Conservation (phyloP, 2,329 filamentous ascomycete genomes). For the Chaetomiaceae sp. region DNA sequence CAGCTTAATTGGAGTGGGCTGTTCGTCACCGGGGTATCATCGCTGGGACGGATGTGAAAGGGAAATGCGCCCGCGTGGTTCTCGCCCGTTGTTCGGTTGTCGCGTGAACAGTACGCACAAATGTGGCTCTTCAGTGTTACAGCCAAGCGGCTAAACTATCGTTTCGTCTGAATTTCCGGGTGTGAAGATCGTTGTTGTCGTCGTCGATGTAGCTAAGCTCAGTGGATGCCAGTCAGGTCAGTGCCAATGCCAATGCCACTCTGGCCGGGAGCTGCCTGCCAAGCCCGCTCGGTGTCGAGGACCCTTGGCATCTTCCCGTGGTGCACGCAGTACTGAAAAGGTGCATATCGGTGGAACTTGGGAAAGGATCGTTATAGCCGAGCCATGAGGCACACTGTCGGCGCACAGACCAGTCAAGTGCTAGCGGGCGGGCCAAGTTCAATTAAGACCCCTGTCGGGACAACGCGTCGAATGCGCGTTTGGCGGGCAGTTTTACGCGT, state of each 20-base stretch:
- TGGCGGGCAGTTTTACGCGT: constrained; percentile 18
- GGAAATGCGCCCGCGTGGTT: background rate
- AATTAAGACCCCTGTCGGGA: constrained; percentile 22
- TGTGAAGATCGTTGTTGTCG: background rate
- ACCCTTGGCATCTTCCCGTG: background rate
- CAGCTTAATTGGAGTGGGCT: constrained; percentile 7
- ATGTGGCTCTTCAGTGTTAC: too few relatives aligned
- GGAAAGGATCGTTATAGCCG: too few relatives aligned
- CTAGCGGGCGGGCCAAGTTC: constrained; percentile 4
- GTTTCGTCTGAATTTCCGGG: too few relatives aligned
- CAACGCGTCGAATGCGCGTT: constrained; percentile 19
- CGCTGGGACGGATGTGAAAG: constrained; percentile 4
- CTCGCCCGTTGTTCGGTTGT: background rate
- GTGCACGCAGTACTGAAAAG: too few relatives aligned
- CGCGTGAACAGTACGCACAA: too few relatives aligned
- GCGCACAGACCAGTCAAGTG: too few relatives aligned
- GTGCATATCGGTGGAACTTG: too few relatives aligned
- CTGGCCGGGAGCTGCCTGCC: constrained; percentile 11
- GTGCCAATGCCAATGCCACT: too few relatives aligned
- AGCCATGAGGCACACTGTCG: too few relatives aligned
- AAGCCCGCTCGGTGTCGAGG: background rate
- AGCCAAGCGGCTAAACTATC: too few relatives aligned
- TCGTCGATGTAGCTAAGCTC: background rate
- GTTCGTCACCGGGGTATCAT: constrained; percentile 25
- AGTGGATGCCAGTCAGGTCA: constrained; percentile 3